Evolutionary conservation across 192 early-diverging fungal species (phyloP).

Genomic region (Umbelopsis sp.): DNA sequence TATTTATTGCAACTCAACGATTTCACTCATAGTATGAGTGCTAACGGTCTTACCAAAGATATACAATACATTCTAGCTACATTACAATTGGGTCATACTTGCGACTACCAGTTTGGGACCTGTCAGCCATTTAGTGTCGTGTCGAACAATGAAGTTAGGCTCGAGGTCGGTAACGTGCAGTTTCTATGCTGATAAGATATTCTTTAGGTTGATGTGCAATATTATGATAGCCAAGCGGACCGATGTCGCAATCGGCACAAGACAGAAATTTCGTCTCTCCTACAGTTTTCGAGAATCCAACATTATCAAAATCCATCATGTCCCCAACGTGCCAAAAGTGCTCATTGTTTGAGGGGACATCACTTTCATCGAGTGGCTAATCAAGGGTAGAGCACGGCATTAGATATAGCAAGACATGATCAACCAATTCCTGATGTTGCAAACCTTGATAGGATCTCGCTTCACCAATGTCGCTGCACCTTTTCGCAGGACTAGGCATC

Average conservation of each 20-base stretch:
- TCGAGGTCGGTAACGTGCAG: slow-evolving; percentile 55
- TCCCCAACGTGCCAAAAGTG: slow-evolving; percentile 62
- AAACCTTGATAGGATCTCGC: slow-evolving; percentile 48
- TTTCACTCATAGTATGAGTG: too few relatives aligned
- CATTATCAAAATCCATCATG: slow-evolving; percentile 80
- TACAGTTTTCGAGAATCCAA: slow-evolving; percentile 66
- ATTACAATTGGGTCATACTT: neutral
- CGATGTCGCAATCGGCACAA: slow-evolving; percentile 77
- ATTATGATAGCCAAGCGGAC: slow-evolving; percentile 73
- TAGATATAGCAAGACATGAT: neutral
- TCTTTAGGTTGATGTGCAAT: slow-evolving; percentile 46
- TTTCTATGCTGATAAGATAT: slow-evolving; percentile 60
- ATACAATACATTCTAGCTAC: slow-evolving; percentile 1
- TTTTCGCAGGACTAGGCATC: slow-evolving; percentile 47
- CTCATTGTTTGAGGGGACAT: slow-evolving; percentile 13
- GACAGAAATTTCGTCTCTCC: slow-evolving; percentile 62
- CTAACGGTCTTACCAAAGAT: neutral
- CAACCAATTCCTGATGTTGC: neutral
- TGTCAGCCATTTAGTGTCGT: neutral
- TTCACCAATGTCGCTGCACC: slow-evolving; percentile 46
- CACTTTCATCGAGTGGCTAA: slow-evolving; percentile 23
- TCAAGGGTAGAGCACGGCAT: neutral
- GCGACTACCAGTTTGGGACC: too few relatives aligned
- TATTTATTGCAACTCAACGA: too few relatives aligned
- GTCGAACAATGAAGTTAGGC: neutral